Evolutionary conservation across 192 early-diverging fungal genomes (phyloP).

Genomic region (Helicostylum pulchrum): DNA sequence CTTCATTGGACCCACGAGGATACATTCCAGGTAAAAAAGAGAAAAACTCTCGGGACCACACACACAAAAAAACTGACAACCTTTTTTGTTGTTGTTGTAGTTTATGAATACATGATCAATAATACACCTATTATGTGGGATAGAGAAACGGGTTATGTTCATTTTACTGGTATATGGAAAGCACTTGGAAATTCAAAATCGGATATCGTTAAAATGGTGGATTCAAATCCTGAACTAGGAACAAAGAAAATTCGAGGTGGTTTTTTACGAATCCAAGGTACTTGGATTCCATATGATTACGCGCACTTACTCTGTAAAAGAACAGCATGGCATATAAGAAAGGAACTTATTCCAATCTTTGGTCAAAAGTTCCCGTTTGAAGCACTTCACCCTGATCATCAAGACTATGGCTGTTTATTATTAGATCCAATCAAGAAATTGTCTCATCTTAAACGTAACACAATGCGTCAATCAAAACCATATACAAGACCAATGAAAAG

Average conservation of each 20-base stretch:
- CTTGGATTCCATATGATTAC: constrained; percentile 50
- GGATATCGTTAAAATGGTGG: constrained; percentile 60
- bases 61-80: background rate
- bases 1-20: constrained; percentile 56
- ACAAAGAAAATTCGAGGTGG: constrained; percentile 59
- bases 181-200: constrained; percentile 56
- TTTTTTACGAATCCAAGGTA: constrained; percentile 59
- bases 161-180: constrained; percentile 63
- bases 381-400: constrained; percentile 30
- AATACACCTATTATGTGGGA: constrained; percentile 64
- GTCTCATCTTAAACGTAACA: constrained; percentile 1
- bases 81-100: constrained; percentile 21
- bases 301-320: constrained; percentile 37
- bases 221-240: constrained; percentile 53
- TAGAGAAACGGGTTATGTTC: constrained; percentile 56
- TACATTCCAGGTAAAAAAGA: constrained; percentile 56
- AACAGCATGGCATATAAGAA: constrained; percentile 37
- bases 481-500: constrained; percentile 3
- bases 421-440: constrained; percentile 30
- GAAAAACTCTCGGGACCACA: background rate
- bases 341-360: constrained; percentile 42
- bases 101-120: constrained; percentile 58
- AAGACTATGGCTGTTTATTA: constrained; percentile 32
- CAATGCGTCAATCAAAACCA: constrained; percentile 15
- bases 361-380: constrained; percentile 33